Percentiles rank a stretch among this genome's conserved stretches.
Conservation (phyloP, 1,139 yeast species). For the Taphrina sp. region DNA sequence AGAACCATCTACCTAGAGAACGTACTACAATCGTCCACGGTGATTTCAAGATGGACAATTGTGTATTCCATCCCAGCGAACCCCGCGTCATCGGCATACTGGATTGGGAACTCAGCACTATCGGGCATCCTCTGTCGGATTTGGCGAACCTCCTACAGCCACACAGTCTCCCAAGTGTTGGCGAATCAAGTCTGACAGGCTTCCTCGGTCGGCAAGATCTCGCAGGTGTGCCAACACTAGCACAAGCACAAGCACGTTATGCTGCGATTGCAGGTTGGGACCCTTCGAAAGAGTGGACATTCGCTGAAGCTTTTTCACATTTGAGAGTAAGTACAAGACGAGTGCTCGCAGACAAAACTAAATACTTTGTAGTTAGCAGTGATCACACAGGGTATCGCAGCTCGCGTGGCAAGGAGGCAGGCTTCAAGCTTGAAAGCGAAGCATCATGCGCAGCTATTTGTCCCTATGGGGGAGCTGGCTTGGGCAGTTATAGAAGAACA, state of each 20-base stretch:
- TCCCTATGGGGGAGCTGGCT: slow-evolving; percentile 49
- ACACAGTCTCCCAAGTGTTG: slow-evolving; percentile 50
- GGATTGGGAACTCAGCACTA: slow-evolving; percentile 69
- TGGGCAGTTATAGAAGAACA: slow-evolving; percentile 39
- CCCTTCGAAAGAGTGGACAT: slow-evolving; percentile 50
- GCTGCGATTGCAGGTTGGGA: slow-evolving; percentile 42
- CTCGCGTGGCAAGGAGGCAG: slow-evolving; percentile 57
- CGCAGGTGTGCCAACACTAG: slow-evolving; percentile 41
- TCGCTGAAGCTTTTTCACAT: slow-evolving; percentile 61
- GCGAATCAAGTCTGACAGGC: slow-evolving; percentile 25
- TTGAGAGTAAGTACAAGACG: slow-evolving; percentile 45
- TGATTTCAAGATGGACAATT: slow-evolving; percentile 65
- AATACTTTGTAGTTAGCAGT: slow-evolving; percentile 48
- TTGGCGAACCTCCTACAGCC: slow-evolving; percentile 62
- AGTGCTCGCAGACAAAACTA: background rate
- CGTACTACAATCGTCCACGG: slow-evolving; percentile 59
- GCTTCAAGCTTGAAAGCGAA: slow-evolving; percentile 62
- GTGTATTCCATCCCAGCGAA: slow-evolving; percentile 55
- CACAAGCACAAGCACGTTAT: slow-evolving; percentile 40
- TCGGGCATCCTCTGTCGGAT: slow-evolving; percentile 67
- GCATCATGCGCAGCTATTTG: slow-evolving; percentile 50
- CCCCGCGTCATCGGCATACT: slow-evolving; percentile 57
- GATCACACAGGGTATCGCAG: slow-evolving; percentile 66
- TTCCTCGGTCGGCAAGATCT: slow-evolving; percentile 32
- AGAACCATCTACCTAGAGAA: slow-evolving; percentile 54